Conservation (phyloP, 176 grass and related monocot species). For the Hyparrhenia diplandra region DNA sequence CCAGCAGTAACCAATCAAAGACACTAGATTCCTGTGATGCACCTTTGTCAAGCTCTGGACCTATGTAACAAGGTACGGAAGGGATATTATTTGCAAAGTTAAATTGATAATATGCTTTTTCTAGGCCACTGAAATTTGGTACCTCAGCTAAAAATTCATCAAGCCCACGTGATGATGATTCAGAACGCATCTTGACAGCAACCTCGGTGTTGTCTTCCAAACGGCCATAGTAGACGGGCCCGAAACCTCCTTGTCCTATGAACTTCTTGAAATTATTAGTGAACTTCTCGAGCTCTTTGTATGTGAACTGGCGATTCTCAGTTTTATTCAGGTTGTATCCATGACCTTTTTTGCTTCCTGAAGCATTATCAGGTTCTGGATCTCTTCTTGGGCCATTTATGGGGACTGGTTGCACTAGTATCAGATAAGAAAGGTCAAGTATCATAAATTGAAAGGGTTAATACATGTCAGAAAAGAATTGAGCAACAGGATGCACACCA, state of each 20-base stretch:
- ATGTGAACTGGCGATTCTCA: constrained; percentile 33
- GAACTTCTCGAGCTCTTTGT: constrained; percentile 19
- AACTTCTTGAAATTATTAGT: constrained; percentile 20
- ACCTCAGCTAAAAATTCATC: constrained; percentile 45
- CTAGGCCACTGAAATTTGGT: neutral
- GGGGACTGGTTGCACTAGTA: neutral
- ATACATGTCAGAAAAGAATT: too few species aligned
- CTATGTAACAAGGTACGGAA: neutral
- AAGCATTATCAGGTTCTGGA: neutral
- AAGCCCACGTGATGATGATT: constrained; percentile 12
- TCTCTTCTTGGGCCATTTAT: neutral
- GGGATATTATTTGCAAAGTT: neutral
- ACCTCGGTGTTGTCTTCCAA: constrained; percentile 22
- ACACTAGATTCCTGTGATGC: constrained; percentile 26
- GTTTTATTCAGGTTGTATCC: neutral
- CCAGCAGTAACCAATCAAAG: constrained; percentile 31
- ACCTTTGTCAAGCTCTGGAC: constrained; percentile 26
- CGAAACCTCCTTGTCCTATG: constrained; percentile 44
- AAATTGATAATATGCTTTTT: neutral
- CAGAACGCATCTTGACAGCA: constrained; percentile 41
- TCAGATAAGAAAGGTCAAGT: neutral
- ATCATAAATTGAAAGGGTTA: neutral
- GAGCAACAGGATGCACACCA: too few species aligned
- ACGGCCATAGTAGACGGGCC: constrained; percentile 26
- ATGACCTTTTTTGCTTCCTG: neutral